Base-by-base conservation (phyloP, 768 basidiomycete species). In the Trametes meyenii region DNA sequence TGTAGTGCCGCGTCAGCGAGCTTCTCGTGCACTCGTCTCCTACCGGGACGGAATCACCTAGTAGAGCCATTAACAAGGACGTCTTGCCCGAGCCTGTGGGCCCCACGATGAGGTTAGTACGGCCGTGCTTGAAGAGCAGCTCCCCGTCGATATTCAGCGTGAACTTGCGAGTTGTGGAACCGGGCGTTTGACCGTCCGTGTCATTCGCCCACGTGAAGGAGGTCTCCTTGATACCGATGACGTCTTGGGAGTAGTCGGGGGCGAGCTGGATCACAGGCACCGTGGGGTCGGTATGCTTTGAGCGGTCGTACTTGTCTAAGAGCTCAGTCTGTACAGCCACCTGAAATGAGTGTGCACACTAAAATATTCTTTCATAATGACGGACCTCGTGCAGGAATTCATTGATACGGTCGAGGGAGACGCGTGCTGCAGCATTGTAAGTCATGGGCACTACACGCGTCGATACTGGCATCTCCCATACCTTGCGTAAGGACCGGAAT, bases 321-420 rank as follows among this genome's bases (percentile, higher is more conserved):
- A 84, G 72, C 59, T 84, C 83, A 3, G 84, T 82, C 75, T 81
- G 43, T 21, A 24, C 21, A 5, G 36, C n/a, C 38, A 12, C 17
- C n/a, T 50, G 13, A 24, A 7, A 12, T 36, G 11, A 1, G 43
- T 10, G 24, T n/a, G 26, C 11, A 33, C 8, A 33, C 29, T 8
- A 5, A 17, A 36, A 43, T 3, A 19, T 11, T 14, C 53, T 21
- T 26, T 33, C 29, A 33, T 33, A 8, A 8, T 8, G 8, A 33
- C 8, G 8, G 8, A 65, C 77, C 19, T 76, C 69, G n/a, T 73
- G 65, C 23, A 85, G 60, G 72, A 84, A 84, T 5, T 75, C 73
- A 67, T 82, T 75, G 36, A 85, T 66, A 23, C 90, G 82, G 57
- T 85, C 82, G 5, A 91, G 66, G 2, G 88, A 88, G 5, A 92